Evolutionary conservation across 257 asterid genomes (phyloP), one percentile per base, ranked within the genome.

Genomic region (Nicotiana tabacum): DNA sequence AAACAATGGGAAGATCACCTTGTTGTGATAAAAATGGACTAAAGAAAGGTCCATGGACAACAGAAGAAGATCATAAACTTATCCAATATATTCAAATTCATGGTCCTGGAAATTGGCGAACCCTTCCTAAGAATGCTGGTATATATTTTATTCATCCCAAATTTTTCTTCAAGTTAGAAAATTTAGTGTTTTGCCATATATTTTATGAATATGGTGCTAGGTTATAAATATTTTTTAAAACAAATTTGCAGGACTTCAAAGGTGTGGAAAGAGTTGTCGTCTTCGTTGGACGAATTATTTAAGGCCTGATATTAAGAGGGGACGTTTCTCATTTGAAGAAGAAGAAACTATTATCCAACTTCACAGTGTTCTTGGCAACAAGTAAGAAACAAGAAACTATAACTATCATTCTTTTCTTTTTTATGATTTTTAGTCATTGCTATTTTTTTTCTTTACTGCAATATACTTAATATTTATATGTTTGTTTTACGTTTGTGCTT

Each of bases 31-130:
- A 92, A 85, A 88, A 85, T 78, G 90, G 92, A 46, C 87, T 93
- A n/a, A 93, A 93, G 83, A 93, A 93, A 88, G 98, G 98, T 51
- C 98, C 98, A 17, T 94, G 98, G 98, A 94, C 97, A 16, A 85
- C 90, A 0, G 98, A 94, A 64, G 98, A 94, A 83, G 98, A 94
- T 82, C 81, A 13, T 17, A 90, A 91, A 83, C 98, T 94, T 87
- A 85, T 76, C 81, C 87, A 88, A 4, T 79, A 90, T 18, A 89
- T 94, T 58, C 93, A 92, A 56, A 35, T 62, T 4, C 92, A 94
- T 68, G 98, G 96, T 55, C 92, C 96, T 6, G 95, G 97, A 17
- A 92, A 90, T 64, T 94, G 98, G 98, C 82, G 98, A 85, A 82
- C 85, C 70, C 94, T 94, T 15, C 98, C 98, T 0, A 94, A 89